Evolutionary conservation across 352 stramenopile genomes (phyloP), one percentile per base, ranked within the genome.

Genomic region (Globisporangium echinulatum): DNA sequence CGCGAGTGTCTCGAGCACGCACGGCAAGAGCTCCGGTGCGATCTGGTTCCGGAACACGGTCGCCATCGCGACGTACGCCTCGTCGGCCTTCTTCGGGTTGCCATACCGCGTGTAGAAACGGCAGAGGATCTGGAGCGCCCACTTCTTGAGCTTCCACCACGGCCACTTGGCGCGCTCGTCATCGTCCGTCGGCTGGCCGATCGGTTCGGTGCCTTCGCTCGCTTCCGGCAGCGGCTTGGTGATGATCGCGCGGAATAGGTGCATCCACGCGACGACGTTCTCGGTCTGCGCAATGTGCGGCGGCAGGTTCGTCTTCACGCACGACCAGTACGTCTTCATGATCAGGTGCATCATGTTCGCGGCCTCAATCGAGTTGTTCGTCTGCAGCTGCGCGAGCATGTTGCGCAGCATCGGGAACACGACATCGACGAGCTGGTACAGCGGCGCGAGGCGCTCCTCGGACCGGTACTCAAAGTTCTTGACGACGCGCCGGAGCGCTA

Each of bases 131-230:
- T 98, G 95, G 46, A 97, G 66, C n/a, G 89, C 74, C 96, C 96
- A 99, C 82, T 99, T 99, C 73, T 99, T 99, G 13, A 97, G 80
- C 79, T 99, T 99, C 96, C 96, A 99, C 92, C 94, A 98, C 10
- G 94, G 86, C 94, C 92, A 98, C 47, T 88, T 80, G 60, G 92
- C 88, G 37, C 96, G 82, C 63, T 98, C 95, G 54, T 98, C 94
- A 39, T 96, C 79, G 36, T 92, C 77, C 9, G 68, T 91, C 0
- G 96, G 96, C 70, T 99, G 96, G 42, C 86, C 83, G 19, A 72
- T 67, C 3, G 94, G 92, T 69, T 93, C 79, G 3, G 69, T 71
- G 13, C 80, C 81, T 54, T 94, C 85, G 33, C 61, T 76, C 13
- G 89, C 90, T 61, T 98, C 95, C 0, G 91, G 90, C 43, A 98